These are phyloP conservation scores for Blastobotrys indianensis DNA, from an alignment of 1,139 yeast genomes.

Conservation along the genomic window DNA sequence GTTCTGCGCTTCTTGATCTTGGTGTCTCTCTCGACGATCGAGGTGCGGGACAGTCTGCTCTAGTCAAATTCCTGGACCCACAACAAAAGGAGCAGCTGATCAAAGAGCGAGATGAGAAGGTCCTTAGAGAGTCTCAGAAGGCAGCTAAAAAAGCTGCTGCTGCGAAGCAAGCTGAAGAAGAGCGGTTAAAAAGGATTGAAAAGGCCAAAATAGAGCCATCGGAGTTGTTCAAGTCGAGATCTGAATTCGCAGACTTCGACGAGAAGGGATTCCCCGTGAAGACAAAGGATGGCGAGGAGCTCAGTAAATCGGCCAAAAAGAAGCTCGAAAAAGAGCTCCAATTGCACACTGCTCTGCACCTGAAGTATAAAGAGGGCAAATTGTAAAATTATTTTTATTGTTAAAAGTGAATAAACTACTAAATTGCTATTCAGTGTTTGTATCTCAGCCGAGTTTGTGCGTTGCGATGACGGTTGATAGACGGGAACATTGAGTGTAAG, in stretches of 20 bases:
- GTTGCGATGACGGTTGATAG: no score
- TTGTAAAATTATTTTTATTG: background rate
- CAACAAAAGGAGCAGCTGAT: conserved; percentile 64
- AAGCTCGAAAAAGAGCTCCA: conserved; percentile 72
- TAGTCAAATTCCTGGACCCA: conserved; percentile 70
- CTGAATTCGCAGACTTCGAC: conserved; percentile 73
- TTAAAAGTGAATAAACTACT: no score
- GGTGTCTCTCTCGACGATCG: conserved; percentile 90
- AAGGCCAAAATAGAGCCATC: conserved; percentile 66
- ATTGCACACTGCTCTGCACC: conserved; percentile 72
- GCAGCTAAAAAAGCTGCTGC: conserved; percentile 37
- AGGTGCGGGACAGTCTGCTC: conserved; percentile 64
- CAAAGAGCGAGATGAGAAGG: conserved; percentile 53
- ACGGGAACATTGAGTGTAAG: no score
- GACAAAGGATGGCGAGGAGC: conserved; percentile 72
- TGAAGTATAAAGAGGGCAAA: conserved; percentile 9
- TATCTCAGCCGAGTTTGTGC: no score
- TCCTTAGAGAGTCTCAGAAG: conserved; percentile 47
- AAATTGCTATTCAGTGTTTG: no score
- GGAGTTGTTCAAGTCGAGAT: conserved; percentile 56
- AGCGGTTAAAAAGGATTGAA: conserved; percentile 54
- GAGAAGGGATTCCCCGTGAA: conserved; percentile 76
- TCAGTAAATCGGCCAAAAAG: conserved; percentile 82
- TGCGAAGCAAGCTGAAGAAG: conserved; percentile 38
- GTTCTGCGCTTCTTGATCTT: conserved; percentile 64